These are phyloP conservation scores for Flaveria floridana DNA, from an alignment of 140 eudicot species.

Conservation along the genomic window DNA sequence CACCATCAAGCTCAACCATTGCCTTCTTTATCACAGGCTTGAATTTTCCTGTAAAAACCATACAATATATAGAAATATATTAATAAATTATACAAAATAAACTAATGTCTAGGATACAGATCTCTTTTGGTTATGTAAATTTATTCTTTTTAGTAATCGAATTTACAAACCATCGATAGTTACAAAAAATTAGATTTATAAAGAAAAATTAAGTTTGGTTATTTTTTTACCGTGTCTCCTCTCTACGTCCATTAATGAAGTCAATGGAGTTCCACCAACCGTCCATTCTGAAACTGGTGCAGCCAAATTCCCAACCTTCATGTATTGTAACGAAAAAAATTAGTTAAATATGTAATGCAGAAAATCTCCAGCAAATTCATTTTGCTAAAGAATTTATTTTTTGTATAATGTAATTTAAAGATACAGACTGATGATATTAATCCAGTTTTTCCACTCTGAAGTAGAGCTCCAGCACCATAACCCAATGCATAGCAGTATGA, in stretches of 20 bases:
- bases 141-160: neutral
- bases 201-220: neutral
- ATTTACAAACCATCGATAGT: neutral
- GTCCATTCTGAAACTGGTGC: slow-evolving; percentile 99
- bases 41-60: slow-evolving; percentile 62
- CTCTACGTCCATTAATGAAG: slow-evolving; percentile 94
- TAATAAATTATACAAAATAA: neutral
- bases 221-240: slow-evolving; percentile 85
- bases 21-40: slow-evolving; percentile 99
- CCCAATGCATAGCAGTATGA: slow-evolving; percentile 97
- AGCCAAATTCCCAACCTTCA: slow-evolving; percentile 91
- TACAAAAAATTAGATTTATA: neutral
- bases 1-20: slow-evolving; percentile 97
- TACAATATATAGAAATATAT: neutral
- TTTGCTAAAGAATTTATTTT: neutral
- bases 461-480: slow-evolving; percentile 93
- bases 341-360: neutral
- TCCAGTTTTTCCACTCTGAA: slow-evolving; percentile 92
- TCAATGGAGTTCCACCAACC: slow-evolving; percentile 96
- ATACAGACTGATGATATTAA: slow-evolving; percentile 83
- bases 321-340: slow-evolving; percentile 1
- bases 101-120: too few species aligned
- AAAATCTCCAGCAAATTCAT: neutral
- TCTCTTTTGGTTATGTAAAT: neutral
- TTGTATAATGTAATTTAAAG: neutral